Evolutionary conservation across 164 flowering plant species (phyloP), one percentile per base, ranked within the genome.

Genomic region (Hamamelis virginiana): DNA sequence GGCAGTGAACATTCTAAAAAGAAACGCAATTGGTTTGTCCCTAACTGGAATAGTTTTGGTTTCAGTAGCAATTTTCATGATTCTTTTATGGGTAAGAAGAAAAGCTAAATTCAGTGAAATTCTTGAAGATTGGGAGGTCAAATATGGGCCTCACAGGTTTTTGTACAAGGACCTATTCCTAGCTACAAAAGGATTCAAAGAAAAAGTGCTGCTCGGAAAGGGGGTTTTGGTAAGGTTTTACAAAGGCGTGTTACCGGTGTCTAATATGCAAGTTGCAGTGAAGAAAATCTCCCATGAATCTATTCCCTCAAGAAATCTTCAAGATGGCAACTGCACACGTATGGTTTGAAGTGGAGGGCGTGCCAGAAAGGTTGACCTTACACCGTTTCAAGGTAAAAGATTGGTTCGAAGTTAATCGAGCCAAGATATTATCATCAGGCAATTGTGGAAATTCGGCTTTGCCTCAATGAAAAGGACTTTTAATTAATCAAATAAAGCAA

Each of bases 161-260:
- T 50, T 16, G n/a, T 4, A 18, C 22, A 33, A 33, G 41, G 82
- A 81, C 10, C 76, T 81, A 28, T 71, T 68, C 66, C 0, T 59
- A 23, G 84, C 82, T 27, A 78, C 82, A 1, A 76, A 48, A 16
- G 76, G 80, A 2, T 78, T 81, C 48, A 68, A 67, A 11, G 75
- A 81, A 8, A 69, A 67, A 27, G 76, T 72, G 64, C 50, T 81
- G 1, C 70, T 81, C 0, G 84, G 84, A 0, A 2, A 0, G 84
- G 84, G 0, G 84, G 84, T 13, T 81, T 81, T 50, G 84, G 84
- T 0, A 50, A 69, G 4, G 84, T 81, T 4, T 81, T n/a, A 81
- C 66, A 74, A 48, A 59, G 84, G 84, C 1, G 27, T 43, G 2
- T 15, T 81, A 16, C 74, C 59, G 1, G 59, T 41, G 11, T 43